phyloP scores from a whole-genome alignment of 2,329 filamentous ascomycete species.

The Arthrobotrys sphaeroides region DNA sequence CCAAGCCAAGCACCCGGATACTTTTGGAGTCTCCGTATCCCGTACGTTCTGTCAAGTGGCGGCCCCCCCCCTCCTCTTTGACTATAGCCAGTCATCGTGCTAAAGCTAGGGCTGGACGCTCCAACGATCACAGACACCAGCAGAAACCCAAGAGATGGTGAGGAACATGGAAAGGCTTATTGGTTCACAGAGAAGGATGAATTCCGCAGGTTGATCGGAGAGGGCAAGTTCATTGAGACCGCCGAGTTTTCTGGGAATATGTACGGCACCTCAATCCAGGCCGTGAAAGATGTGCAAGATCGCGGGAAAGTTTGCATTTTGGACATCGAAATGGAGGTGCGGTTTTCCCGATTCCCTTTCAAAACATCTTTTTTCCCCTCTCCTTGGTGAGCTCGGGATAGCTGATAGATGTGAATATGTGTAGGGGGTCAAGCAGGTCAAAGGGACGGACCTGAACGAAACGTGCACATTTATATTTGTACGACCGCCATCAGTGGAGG shows the following conservation, averaged over 20 bases:
- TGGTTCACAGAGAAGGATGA: slow-evolving; percentile 73
- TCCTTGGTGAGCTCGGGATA: neutral
- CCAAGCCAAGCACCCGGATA: slow-evolving; percentile 72
- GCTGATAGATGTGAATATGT: slow-evolving; percentile 60
- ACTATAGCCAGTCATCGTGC: neutral
- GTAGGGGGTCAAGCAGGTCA: slow-evolving; percentile 87
- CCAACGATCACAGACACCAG: slow-evolving; percentile 74
- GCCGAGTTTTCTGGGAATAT: slow-evolving; percentile 85
- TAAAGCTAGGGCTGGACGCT: neutral
- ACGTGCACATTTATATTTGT: slow-evolving; percentile 78
- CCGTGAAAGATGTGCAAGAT: slow-evolving; percentile 74
- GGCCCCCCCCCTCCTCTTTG: no score
- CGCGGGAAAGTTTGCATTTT: slow-evolving; percentile 76
- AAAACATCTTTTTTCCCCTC: neutral
- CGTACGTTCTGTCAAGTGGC: slow-evolving; percentile 54
- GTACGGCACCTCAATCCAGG: slow-evolving; percentile 84
- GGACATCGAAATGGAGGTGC: slow-evolving; percentile 93
- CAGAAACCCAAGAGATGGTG: slow-evolving; percentile 76
- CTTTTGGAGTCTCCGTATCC: slow-evolving; percentile 71
- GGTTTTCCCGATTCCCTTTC: slow-evolving; percentile 57
- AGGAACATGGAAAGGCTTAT: slow-evolving; percentile 81
- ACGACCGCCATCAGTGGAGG: slow-evolving; percentile 77
- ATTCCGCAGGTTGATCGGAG: slow-evolving; percentile 74
- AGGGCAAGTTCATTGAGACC: slow-evolving; percentile 82
- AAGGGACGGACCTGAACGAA: slow-evolving; percentile 76